Evolutionary conservation across 306 rosid species (phyloP).

Genomic region (Lathyrus sativus): DNA sequence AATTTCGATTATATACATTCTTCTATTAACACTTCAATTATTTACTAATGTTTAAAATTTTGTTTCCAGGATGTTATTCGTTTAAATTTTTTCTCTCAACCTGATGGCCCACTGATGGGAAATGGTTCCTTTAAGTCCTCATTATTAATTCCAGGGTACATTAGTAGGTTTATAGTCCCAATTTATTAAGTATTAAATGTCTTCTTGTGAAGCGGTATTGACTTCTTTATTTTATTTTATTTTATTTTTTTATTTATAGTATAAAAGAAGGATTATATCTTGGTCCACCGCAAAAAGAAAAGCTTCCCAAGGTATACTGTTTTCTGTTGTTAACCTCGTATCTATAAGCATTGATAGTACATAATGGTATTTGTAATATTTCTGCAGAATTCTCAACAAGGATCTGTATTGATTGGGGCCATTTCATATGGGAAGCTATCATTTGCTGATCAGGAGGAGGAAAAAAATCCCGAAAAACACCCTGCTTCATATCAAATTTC

Average conservation of each 20-base stretch:
- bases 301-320: constrained; percentile 77
- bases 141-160: constrained; percentile 83
- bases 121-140: constrained; percentile 78
- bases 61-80: constrained; percentile 67
- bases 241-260: constrained; percentile 41
- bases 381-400: constrained; percentile 71
- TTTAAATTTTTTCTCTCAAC: constrained; percentile 86
- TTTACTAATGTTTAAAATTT: constrained; percentile 15
- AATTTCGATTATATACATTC: constrained; percentile 5
- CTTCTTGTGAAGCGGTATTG: constrained; percentile 33
- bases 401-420: constrained; percentile 82
- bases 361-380: constrained; percentile 25
- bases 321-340: constrained; percentile 26
- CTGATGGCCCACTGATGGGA: constrained; percentile 90
- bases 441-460: constrained; percentile 47
- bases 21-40: constrained; percentile 7
- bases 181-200: constrained; percentile 16
- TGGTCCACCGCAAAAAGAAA: constrained; percentile 87
- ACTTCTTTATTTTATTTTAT: constrained; percentile 18
- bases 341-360: constrained; percentile 22
- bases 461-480: constrained; percentile 64
- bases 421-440: constrained; percentile 84
- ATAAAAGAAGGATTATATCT: constrained; percentile 83
- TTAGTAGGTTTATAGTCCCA: constrained; percentile 35
- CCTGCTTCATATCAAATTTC: constrained; percentile 68